Base-by-base conservation (phyloP, 805 yeast species). In the Debaryomyces tyrocola region DNA sequence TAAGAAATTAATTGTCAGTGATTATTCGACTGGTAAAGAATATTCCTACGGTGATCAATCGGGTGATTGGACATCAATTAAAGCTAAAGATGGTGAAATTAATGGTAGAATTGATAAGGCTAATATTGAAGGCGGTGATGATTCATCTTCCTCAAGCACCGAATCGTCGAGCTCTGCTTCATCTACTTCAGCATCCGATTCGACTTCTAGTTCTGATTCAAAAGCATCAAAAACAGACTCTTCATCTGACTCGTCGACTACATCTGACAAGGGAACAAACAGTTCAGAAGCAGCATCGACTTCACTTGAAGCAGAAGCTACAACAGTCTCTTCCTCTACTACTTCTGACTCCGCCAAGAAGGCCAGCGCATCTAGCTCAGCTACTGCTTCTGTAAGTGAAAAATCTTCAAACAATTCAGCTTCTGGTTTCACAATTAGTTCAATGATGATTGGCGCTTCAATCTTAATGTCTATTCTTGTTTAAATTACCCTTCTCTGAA, bases 1-100 rank as follows among this genome's bases (percentile, higher is more conserved):
- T 55, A 71, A 81, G 55, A 66, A 71, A 4, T 61, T 88, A 43
- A 60, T 73, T 20, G 83, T 86, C 17, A 71, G 80, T 21, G 90
- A 85, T 63, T 85, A 83, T 59, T 83, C 88, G 2, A 67, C 81
- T 15, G 90, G 90, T 40, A 55, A 70, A 2, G 73, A 76, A 45
- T 84, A 84, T 62, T 57, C 68, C 20, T 84, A 84, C 57, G 58
- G 69, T 39, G 87, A 78, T 53, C 62, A 69, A 31, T 56, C 80
- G 8, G 90, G 90, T 44, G 53, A 62, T 21, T 82, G 84, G 82
- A 60, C 69, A 37, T 82, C 86, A 4, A 83, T 84, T 46, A 54
- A 72, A 37, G 81, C 86, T 12, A 64, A 65, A n/a, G 76, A 70
- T 57, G 90, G 90, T 50, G 58, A 68, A 40, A 75, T 88, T 33